Percentiles rank a stretch among this genome's conserved stretches.
Evolutionary conservation across 2,329 filamentous ascomycete genomes (phyloP).

Genomic region (Chaetomium strumarium): DNA sequence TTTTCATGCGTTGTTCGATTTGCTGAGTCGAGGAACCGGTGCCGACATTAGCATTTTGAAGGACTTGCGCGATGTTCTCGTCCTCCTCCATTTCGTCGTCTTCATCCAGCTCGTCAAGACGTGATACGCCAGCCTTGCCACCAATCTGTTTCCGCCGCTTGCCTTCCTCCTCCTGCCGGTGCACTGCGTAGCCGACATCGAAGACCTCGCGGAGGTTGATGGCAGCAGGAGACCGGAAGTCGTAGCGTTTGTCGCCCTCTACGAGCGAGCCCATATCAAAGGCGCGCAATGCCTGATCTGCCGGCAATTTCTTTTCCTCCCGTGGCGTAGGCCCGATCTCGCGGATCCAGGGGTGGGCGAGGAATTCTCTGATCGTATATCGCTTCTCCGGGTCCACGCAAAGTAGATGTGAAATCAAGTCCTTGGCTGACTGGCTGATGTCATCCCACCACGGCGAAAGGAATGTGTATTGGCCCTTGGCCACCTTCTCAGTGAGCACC

Average conservation of each 20-base stretch:
- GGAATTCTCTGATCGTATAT: constrained; percentile 87
- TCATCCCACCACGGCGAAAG: constrained; percentile 99
- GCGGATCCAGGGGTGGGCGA: constrained; percentile 90
- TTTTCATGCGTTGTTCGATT: constrained; percentile 82
- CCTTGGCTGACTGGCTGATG: constrained; percentile 90
- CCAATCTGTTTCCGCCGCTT: constrained; percentile 83
- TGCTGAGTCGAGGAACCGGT: constrained; percentile 48
- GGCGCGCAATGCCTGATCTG: constrained; percentile 43
- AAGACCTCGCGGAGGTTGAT: constrained; percentile 97
- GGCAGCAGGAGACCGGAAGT: constrained; percentile 92
- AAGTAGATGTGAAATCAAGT: constrained; percentile 86
- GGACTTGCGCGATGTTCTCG: constrained; percentile 45
- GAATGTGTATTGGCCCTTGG: constrained; percentile 94
- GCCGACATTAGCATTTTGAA: constrained; percentile 30
- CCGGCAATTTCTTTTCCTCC: constrained; percentile 50
- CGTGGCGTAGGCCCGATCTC: constrained; percentile 53
- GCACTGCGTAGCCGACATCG: constrained; percentile 96
- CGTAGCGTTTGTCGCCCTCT: constrained; percentile 63
- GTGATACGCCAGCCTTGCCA: constrained; percentile 58
- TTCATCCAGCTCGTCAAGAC: constrained; percentile 58
- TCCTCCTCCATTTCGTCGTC: constrained; percentile 61
- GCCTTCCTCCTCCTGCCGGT: constrained; percentile 90
- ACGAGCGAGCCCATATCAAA: constrained; percentile 52
- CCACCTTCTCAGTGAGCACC: constrained; percentile 94
- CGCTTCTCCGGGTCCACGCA: constrained; percentile 94